Evolutionary conservation across 768 basidiomycete species (phyloP).

Genomic region (Hortiboletus campestris): DNA sequence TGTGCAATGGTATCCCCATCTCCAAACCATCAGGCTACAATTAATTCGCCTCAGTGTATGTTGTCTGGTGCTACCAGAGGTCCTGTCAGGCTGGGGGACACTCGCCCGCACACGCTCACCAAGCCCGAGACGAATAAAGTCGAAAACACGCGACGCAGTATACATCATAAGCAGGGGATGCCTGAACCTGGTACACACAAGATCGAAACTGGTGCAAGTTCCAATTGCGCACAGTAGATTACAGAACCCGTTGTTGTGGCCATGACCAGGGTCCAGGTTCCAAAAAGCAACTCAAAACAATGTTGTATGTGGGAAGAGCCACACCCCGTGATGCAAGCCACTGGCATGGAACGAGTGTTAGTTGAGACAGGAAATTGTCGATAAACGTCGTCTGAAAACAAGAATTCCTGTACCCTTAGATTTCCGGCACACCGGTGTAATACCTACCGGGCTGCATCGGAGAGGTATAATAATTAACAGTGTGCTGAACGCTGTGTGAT

Average conservation of each 20-base stretch:
- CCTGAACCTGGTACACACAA: not conserved
- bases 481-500: conserved; percentile 2
- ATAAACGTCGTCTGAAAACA: no score
- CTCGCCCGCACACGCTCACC: no score
- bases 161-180: no score
- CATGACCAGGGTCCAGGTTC: not conserved
- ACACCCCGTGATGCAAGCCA: not conserved
- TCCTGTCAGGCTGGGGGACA: no score
- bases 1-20: no score
- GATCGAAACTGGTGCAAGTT: not conserved
- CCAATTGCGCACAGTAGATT: not conserved
- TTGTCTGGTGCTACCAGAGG: no score
- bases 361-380: not conserved
- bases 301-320: not conserved
- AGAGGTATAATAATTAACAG: conserved; percentile 9
- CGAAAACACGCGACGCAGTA: no score
- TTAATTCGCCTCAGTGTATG: no score
- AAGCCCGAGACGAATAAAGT: not conserved
- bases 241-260: not conserved
- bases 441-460: conserved; percentile 12
- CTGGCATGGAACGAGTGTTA: not conserved
- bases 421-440: conserved; percentile 28
- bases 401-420: conserved; percentile 8
- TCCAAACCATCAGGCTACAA: no score
- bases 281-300: not conserved